phyloP scores from a whole-genome alignment of 2,329 filamentous ascomycete genomes.

The Colletotrichum navitas region DNA sequence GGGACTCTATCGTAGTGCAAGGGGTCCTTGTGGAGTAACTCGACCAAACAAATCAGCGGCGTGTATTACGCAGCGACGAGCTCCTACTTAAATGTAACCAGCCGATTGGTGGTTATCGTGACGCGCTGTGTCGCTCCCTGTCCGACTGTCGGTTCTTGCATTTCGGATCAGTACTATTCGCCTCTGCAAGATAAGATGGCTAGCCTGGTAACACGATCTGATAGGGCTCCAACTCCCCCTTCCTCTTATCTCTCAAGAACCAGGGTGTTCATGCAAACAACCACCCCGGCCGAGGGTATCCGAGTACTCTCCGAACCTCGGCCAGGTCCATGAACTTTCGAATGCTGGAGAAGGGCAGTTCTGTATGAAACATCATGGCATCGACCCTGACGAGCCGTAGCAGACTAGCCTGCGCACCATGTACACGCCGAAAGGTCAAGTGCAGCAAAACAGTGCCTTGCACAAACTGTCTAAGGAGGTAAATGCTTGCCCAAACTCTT shows the following conservation, averaged over 20 bases:
- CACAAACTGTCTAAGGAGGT: conserved; percentile 45
- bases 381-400: conserved; percentile 6
- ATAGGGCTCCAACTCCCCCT: neutral
- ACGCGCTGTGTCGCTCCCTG: neutral
- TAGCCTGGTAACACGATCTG: neutral
- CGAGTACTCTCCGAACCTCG: neutral
- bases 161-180: neutral
- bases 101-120: neutral
- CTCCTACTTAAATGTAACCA: neutral
- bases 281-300: conserved; percentile 1
- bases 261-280: neutral
- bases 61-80: neutral
- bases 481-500: neutral
- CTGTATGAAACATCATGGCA: conserved; percentile 4
- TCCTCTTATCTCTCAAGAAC: neutral
- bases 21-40: neutral
- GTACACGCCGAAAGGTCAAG: conserved; percentile 42
- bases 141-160: neutral
- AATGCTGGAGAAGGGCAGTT: neutral
- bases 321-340: neutral
- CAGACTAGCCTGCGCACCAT: conserved; percentile 43
- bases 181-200: neutral
- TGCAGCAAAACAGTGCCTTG: conserved; percentile 47
- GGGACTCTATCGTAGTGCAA: neutral
- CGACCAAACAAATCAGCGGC: neutral